Evolutionary conservation across 139 green algal species (phyloP).

Genomic region (Diplosphaera chodatii): DNA sequence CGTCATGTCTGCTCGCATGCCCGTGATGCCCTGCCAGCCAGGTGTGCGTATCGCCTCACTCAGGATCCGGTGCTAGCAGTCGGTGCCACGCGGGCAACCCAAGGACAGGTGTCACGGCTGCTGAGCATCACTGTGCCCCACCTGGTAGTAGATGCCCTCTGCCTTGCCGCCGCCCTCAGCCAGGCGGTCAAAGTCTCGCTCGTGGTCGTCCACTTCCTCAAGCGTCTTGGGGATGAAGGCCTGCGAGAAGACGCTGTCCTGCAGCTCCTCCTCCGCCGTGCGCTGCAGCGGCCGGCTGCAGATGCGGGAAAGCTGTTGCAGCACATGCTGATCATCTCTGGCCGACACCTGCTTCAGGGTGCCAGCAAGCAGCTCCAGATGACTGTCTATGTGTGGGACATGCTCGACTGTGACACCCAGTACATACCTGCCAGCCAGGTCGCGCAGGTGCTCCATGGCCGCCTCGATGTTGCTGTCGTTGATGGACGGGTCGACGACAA

Average conservation of each 20-base stretch:
- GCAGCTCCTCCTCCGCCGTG: slow-evolving; percentile 39
- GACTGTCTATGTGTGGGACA: too few species aligned
- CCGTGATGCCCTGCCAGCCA: slow-evolving; percentile 48
- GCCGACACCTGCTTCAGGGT: too few species aligned
- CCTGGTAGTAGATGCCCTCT: slow-evolving; percentile 94
- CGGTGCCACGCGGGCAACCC: too few species aligned
- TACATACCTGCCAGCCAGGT: slow-evolving; percentile 53
- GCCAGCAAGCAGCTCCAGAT: too few species aligned
- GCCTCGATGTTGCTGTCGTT: slow-evolving; percentile 69
- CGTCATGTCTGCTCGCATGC: slow-evolving; percentile 81
- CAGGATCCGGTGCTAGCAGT: too few species aligned
- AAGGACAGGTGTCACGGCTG: too few species aligned
- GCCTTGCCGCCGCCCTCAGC: slow-evolving; percentile 16
- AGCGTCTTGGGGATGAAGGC: slow-evolving; percentile 90
- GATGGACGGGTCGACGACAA: slow-evolving; percentile 86
- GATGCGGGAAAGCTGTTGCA: too few species aligned
- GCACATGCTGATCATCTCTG: too few species aligned
- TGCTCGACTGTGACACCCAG: too few species aligned
- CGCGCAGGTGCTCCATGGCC: slow-evolving; percentile 69
- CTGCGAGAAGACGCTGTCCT: slow-evolving; percentile 71
- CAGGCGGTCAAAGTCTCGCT: slow-evolving; percentile 75
- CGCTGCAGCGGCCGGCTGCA: slow-evolving; percentile 31
- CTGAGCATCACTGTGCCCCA: not conserved
- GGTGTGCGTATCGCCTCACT: too few species aligned
- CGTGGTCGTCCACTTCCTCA: slow-evolving; percentile 83